Conservation (phyloP, 192 early-diverging fungal species). For the Martensiomyces pterosporus region DNA sequence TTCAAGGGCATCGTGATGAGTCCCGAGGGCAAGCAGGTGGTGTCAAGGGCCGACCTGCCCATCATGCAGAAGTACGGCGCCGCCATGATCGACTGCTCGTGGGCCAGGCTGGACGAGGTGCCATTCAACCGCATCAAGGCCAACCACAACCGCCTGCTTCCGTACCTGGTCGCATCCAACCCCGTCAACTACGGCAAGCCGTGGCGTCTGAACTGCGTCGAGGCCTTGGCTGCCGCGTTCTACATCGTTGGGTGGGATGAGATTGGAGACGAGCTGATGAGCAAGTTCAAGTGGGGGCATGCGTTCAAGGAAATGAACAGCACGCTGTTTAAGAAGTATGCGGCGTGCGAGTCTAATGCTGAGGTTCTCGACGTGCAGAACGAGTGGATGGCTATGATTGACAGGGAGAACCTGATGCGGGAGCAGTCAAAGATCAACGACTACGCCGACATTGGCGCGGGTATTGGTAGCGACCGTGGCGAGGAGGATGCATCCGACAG, state of each 20-base stretch:
- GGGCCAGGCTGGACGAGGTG: conserved; percentile 91
- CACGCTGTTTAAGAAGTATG: conserved; percentile 73
- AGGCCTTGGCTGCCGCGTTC: conserved; percentile 92
- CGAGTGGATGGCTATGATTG: conserved; percentile 73
- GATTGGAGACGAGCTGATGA: conserved; percentile 70
- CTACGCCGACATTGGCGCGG: conserved; percentile 9
- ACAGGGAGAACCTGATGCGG: conserved; percentile 57
- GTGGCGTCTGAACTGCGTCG: conserved; percentile 94
- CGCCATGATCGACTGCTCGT: conserved; percentile 96
- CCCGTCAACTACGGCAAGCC: conserved; percentile 97
- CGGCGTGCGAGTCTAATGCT: conserved; percentile 65
- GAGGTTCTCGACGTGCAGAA: conserved; percentile 75
- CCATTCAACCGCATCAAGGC: conserved; percentile 86
- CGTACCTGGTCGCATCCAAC: conserved; percentile 93
- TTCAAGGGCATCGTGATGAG: conserved; percentile 91
- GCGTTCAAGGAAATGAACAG: conserved; percentile 87
- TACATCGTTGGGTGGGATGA: conserved; percentile 80
- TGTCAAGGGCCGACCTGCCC: conserved; percentile 78
- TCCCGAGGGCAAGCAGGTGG: conserved; percentile 80
- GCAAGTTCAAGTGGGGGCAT: conserved; percentile 94
- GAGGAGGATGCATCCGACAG: conserved; percentile 11
- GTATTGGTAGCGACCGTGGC: background rate
- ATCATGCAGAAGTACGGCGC: conserved; percentile 75
- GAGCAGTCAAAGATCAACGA: conserved; percentile 29
- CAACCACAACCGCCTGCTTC: conserved; percentile 84